phyloP scores from a whole-genome alignment of 2,329 filamentous ascomycete species.

The Xylaria multiplex region DNA sequence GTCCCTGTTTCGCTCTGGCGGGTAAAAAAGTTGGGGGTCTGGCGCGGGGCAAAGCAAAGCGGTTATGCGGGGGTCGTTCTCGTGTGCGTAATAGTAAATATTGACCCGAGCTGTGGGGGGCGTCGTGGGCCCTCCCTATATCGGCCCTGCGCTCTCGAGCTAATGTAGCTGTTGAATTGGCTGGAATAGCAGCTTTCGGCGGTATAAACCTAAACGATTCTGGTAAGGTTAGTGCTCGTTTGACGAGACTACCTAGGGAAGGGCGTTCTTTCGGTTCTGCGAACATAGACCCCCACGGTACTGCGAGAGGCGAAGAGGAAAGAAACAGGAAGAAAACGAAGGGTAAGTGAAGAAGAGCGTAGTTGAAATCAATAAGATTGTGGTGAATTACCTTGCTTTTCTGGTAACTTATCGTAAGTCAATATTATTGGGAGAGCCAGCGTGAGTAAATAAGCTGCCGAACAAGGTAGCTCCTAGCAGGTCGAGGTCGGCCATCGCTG shows the following conservation, averaged over 20 bases:
- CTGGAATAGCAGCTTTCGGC: slow-evolving; percentile 23
- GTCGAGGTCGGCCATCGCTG: too few relatives aligned
- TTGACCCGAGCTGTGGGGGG: slow-evolving; percentile 26
- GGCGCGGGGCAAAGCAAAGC: slow-evolving; percentile 24
- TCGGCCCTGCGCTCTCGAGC: slow-evolving; percentile 2
- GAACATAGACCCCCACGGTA: background rate
- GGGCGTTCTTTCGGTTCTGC: too few relatives aligned
- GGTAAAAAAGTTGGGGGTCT: slow-evolving; percentile 22
- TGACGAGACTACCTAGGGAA: too few relatives aligned
- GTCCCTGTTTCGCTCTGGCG: too few relatives aligned
- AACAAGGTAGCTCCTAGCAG: too few relatives aligned
- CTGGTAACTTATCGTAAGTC: too few relatives aligned
- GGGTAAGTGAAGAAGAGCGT: background rate
- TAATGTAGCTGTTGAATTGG: background rate
- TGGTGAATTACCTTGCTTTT: background rate
- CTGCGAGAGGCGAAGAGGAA: too few relatives aligned
- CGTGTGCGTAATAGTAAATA: background rate
- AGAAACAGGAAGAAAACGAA: background rate
- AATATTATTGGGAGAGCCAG: too few relatives aligned
- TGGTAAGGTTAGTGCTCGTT: slow-evolving; percentile 5
- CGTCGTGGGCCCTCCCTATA: background rate
- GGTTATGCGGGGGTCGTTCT: slow-evolving; percentile 17
- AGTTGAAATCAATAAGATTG: background rate
- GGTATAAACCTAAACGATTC: slow-evolving; percentile 14
- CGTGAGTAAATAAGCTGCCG: background rate